Percentiles rank a stretch among this genome's conserved stretches.
phyloP scores from a whole-genome alignment of 306 rosid species.

The Prunus kanzakura region DNA sequence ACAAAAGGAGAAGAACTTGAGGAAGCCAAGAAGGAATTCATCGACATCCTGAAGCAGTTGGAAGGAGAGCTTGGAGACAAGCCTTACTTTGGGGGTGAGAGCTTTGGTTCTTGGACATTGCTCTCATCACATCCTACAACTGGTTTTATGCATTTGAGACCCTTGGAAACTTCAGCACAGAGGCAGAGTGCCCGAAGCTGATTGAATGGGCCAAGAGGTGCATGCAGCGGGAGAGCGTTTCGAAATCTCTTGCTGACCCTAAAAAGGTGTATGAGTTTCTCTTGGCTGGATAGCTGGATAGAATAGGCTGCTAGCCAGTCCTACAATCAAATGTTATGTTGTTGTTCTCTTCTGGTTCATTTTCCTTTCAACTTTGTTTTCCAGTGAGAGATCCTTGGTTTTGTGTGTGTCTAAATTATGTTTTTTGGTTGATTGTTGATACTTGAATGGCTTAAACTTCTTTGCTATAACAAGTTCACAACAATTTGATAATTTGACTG shows the following conservation, averaged over 20 bases:
- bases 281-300: neutral
- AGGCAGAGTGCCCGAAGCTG: conserved; percentile 22
- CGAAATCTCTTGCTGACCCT: conserved; percentile 26
- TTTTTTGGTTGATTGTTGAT: no score
- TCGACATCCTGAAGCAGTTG: conserved; percentile 13
- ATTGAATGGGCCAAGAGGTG: conserved; percentile 24
- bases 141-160: conserved; percentile 19
- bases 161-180: conserved; percentile 13
- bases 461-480: no score
- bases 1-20: conserved; percentile 28
- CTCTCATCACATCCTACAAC: conserved; percentile 20
- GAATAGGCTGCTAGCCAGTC: no score
- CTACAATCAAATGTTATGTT: no score
- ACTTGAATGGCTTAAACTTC: no score
- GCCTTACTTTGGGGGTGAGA: conserved; percentile 24
- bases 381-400: no score
- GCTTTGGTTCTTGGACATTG: conserved; percentile 29
- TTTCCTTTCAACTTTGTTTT: no score
- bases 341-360: no score
- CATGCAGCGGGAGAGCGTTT: conserved; percentile 16
- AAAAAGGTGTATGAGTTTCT: conserved; percentile 14
- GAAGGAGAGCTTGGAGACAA: conserved; percentile 37
- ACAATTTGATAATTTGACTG: neutral
- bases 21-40: conserved; percentile 17
- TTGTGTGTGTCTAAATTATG: no score